Conservation (phyloP, 2,329 filamentous ascomycete species). For the Anthostomella pinea region DNA sequence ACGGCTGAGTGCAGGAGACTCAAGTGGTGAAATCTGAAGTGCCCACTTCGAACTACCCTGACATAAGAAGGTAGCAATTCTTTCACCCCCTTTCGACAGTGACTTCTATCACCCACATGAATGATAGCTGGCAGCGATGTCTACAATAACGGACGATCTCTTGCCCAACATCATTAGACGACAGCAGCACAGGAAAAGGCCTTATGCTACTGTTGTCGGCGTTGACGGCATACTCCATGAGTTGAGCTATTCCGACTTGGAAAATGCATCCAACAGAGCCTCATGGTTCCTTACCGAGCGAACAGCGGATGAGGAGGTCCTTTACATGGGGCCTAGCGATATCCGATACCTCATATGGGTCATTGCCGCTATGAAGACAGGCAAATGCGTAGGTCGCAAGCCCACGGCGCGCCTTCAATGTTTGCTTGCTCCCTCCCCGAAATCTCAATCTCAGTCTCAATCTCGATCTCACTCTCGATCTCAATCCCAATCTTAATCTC, state of each 20-base stretch:
- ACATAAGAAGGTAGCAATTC: no score
- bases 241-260: slow-evolving; percentile 17
- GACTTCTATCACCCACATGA: no score
- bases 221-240: slow-evolving; percentile 9
- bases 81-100: no score
- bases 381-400: slow-evolving; percentile 14
- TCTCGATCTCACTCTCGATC: no score
- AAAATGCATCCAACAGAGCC: slow-evolving; percentile 19
- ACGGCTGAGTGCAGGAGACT: no score
- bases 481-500: no score
- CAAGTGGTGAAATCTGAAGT: no score
- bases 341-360: slow-evolving; percentile 13
- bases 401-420: no score
- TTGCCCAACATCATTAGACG: slow-evolving; percentile 12
- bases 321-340: slow-evolving; percentile 17
- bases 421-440: slow-evolving; percentile 3
- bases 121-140: no score
- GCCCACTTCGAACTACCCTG: no score
- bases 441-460: slow-evolving; percentile 1
- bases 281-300: slow-evolving; percentile 19
- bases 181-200: slow-evolving; percentile 2
- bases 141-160: slow-evolving; percentile 10
- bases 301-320: slow-evolving; percentile 9
- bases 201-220: slow-evolving; percentile 10
- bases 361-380: slow-evolving; percentile 15